phyloP scores from a whole-genome alignment of 176 grass and related monocot species.

The Puccinellia tenuiflora region DNA sequence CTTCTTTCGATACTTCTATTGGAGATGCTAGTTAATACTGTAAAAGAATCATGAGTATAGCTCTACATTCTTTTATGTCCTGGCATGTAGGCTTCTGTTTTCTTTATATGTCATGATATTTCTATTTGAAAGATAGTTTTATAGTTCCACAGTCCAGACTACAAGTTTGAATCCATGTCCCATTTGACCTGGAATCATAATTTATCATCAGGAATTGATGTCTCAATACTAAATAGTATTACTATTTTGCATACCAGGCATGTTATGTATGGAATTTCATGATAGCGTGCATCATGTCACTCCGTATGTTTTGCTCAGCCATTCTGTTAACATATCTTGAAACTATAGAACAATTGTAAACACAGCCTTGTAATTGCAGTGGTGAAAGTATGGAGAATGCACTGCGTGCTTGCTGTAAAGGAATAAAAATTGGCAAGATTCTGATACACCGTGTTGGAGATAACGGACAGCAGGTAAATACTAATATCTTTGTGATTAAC shows the following conservation, averaged over 20 bases:
- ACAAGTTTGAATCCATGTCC: background rate
- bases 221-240: background rate
- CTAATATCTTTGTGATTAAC: conserved; percentile 25
- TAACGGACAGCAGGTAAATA: conserved; percentile 75
- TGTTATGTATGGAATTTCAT: background rate
- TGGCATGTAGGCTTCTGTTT: background rate
- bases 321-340: background rate
- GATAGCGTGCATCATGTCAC: background rate
- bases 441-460: conserved; percentile 92
- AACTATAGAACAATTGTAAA: background rate
- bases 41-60: background rate
- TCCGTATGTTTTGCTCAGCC: background rate
- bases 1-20: conserved; percentile 3
- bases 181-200: background rate
- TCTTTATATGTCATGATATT: background rate
- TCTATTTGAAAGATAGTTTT: background rate
- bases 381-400: conserved; percentile 99
- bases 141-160: background rate
- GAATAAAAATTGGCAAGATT: conserved; percentile 99
- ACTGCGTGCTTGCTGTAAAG: conserved; percentile 93
- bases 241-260: background rate
- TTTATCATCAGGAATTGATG: background rate
- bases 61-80: background rate
- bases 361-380: conserved; percentile 38
- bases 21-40: background rate